Evolutionary conservation across 2,329 filamentous ascomycete species (phyloP).

Genomic region (Paecilomyces dactylethromorphus): DNA sequence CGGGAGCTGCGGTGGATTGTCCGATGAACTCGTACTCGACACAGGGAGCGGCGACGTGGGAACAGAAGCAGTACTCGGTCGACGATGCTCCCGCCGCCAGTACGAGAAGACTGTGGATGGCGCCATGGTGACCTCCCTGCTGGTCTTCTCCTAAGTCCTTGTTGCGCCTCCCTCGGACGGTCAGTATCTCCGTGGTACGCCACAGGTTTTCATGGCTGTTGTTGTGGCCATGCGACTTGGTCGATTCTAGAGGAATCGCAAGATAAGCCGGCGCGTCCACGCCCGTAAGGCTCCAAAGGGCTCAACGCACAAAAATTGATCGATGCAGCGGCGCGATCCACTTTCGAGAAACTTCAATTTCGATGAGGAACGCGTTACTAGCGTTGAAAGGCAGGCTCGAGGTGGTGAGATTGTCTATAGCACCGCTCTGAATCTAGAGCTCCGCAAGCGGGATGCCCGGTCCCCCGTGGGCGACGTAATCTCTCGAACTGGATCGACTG

Average conservation of each 20-base stretch:
- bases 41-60: constrained; percentile 11
- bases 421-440: background rate
- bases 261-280: background rate
- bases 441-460: background rate
- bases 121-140: constrained; percentile 18
- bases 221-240: background rate
- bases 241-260: background rate
- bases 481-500: background rate
- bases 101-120: constrained; percentile 34
- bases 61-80: constrained; percentile 24
- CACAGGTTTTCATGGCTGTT: background rate
- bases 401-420: background rate
- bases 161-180: constrained; percentile 9
- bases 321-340: background rate
- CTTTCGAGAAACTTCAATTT: background rate
- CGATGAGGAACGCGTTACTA: background rate
- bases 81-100: constrained; percentile 34
- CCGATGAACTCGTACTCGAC: constrained; percentile 7
- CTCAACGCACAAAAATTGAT: background rate
- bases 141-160: constrained; percentile 9
- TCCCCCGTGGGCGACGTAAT: background rate
- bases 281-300: background rate
- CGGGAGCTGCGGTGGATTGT: constrained; percentile 26
- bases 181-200: constrained; percentile 2
- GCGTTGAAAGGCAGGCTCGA: background rate